These are phyloP conservation scores for Echinochloa phyllopogon DNA, from an alignment of 176 grass and related monocot species.

Conservation along the genomic window DNA sequence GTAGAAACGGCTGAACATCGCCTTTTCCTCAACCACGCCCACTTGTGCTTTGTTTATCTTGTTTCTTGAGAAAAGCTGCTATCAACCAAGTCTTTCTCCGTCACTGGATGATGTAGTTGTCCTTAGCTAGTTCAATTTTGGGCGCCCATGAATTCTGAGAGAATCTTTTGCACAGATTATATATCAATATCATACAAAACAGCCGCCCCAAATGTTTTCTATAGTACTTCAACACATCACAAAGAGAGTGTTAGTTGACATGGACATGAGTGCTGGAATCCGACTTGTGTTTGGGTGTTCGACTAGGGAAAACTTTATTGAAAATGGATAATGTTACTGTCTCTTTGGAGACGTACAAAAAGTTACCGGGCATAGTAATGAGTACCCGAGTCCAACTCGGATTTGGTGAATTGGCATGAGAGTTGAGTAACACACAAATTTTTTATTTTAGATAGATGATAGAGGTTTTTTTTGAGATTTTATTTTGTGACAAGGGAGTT, in stretches of 20 bases:
- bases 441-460: neutral
- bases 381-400: too few species aligned
- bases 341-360: neutral
- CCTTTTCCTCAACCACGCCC: conserved; percentile 40
- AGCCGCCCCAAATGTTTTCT: conserved; percentile 19
- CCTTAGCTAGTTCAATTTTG: conserved; percentile 3
- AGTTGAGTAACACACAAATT: neutral
- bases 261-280: neutral
- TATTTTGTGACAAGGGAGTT: neutral
- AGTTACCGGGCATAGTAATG: neutral
- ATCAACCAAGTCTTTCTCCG: conserved; percentile 37
- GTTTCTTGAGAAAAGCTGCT: conserved; percentile 5
- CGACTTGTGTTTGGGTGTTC: neutral
- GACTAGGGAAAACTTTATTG: neutral
- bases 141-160: neutral
- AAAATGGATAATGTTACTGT: neutral
- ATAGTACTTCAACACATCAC: neutral
- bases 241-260: neutral
- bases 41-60: conserved; percentile 43
- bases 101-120: conserved; percentile 21
- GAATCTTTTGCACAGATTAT: neutral
- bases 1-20: conserved; percentile 19
- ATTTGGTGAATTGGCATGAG: neutral
- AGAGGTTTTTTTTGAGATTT: neutral
- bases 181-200: conserved; percentile 6